Conservation (phyloP, 768 basidiomycete species). For the Lyophyllum shimeji region DNA sequence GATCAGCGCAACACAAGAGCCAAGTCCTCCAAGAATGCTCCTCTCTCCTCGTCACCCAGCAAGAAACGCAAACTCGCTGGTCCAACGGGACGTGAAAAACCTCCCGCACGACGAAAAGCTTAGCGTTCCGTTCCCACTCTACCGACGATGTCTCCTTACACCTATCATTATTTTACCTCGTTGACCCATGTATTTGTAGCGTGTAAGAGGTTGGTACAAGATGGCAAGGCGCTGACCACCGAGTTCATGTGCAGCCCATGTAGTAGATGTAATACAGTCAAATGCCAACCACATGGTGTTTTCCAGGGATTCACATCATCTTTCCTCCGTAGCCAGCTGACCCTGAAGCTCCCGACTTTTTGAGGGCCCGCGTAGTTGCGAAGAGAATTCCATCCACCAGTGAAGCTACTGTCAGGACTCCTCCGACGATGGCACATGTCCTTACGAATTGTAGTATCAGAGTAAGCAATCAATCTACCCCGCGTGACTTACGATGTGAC, state of each 20-base stretch:
- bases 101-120: conserved; percentile 10
- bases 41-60: conserved; percentile 20
- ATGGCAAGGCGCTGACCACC: conserved; percentile 6
- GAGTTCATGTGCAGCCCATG: conserved; percentile 9
- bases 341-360: conserved; percentile 47
- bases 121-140: neutral
- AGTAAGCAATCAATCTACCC: conserved; percentile 1
- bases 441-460: conserved; percentile 36
- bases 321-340: conserved; percentile 34
- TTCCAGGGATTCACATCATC: conserved; percentile 37
- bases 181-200: conserved; percentile 7
- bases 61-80: conserved; percentile 34
- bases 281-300: conserved; percentile 6
- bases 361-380: conserved; percentile 73
- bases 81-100: conserved; percentile 7
- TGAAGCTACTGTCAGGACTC: conserved; percentile 92
- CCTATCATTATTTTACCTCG: neutral
- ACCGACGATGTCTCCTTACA: neutral
- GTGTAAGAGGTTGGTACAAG: conserved; percentile 11
- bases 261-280: conserved; percentile 5
- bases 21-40: conserved; percentile 8
- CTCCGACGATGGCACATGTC: conserved; percentile 96
- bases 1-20: conserved; percentile 31
- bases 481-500: conserved; percentile 78
- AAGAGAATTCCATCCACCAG: conserved; percentile 87